Percentiles rank a stretch among this genome's conserved stretches.
These are phyloP conservation scores for Tremellales sp. DNA, from an alignment of 1,284 basidiomycete species.

Conservation along the genomic window DNA sequence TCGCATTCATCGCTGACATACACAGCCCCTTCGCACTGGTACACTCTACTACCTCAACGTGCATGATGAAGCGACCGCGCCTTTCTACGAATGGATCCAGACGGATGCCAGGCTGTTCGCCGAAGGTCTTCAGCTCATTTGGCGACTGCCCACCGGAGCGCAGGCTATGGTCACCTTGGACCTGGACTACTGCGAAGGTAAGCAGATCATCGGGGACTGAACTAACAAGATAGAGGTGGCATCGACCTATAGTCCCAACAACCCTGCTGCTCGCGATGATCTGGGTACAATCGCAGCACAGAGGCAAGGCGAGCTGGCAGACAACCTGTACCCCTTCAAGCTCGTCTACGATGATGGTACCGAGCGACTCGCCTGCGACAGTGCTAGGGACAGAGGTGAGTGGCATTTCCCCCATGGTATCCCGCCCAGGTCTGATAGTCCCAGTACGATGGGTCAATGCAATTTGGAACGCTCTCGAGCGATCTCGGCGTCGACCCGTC, in stretches of 20 bases:
- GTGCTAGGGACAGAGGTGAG: conserved; percentile 62
- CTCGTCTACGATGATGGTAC: conserved; percentile 79
- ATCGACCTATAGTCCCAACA: conserved; percentile 68
- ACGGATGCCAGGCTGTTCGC: conserved; percentile 77
- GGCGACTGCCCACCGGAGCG: conserved; percentile 72
- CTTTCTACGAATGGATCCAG: conserved; percentile 75
- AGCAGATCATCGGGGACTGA: conserved; percentile 1
- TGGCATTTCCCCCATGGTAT: background rate
- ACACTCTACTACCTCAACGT: conserved; percentile 85
- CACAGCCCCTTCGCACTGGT: conserved; percentile 73
- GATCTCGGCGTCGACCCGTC: conserved; percentile 16
- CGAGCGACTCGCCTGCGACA: conserved; percentile 76
- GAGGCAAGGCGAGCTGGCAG: conserved; percentile 59
- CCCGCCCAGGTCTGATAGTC: background rate
- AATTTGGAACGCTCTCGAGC: conserved; percentile 62
- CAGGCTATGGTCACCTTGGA: conserved; percentile 76
- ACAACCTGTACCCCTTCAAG: conserved; percentile 78
- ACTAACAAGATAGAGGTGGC: conserved; percentile 60
- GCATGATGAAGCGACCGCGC: conserved; percentile 56
- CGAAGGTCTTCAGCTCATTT: conserved; percentile 71
- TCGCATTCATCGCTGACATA: conserved; percentile 2
- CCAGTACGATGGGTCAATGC: conserved; percentile 77
- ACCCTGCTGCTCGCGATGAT: conserved; percentile 71
- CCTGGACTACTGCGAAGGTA: conserved; percentile 63
- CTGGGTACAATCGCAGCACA: conserved; percentile 75